Percentiles rank a stretch among this genome's conserved stretches.
Evolutionary conservation across 495 filamentous ascomycete species (phyloP).

Genomic region (Beverwykella pulmonaria): DNA sequence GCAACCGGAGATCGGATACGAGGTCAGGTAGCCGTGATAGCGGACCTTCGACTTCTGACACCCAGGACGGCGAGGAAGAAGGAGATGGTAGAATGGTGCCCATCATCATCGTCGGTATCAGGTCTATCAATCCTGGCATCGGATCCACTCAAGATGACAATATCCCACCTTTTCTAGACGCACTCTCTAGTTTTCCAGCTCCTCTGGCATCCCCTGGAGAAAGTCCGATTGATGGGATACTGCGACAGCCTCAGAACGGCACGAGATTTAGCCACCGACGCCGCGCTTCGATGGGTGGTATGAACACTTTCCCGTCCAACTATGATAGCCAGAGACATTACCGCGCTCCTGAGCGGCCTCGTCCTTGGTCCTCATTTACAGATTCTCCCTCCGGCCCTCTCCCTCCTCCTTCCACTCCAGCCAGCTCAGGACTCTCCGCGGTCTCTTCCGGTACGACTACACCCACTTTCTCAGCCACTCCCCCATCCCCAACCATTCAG

Average conservation of each 20-base stretch:
- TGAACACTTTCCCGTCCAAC: slow-evolving; percentile 47
- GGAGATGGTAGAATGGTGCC: slow-evolving; percentile 65
- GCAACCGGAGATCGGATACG: slow-evolving; percentile 24
- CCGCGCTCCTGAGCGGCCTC: slow-evolving; percentile 45
- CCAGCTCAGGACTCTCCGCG: slow-evolving; percentile 61
- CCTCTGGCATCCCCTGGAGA: slow-evolving; percentile 41
- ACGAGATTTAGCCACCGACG: slow-evolving; percentile 58
- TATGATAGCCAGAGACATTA: slow-evolving; percentile 57
- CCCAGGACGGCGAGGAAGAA: slow-evolving; percentile 54
- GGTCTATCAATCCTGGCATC: slow-evolving; percentile 63
- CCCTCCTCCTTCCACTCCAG: slow-evolving; percentile 71
- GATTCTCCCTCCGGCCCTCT: slow-evolving; percentile 65
- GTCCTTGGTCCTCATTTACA: slow-evolving; percentile 47
- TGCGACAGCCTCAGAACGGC: slow-evolving; percentile 46
- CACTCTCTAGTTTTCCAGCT: slow-evolving; percentile 55
- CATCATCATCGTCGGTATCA: slow-evolving; percentile 72
- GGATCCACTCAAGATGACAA: slow-evolving; percentile 52
- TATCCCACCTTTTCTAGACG: slow-evolving; percentile 62
- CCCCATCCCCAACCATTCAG: slow-evolving; percentile 34
- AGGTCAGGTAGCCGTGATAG: slow-evolving; percentile 23
- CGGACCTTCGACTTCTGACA: slow-evolving; percentile 34
- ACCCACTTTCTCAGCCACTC: slow-evolving; percentile 53
- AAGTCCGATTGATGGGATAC: slow-evolving; percentile 43
- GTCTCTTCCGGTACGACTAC: slow-evolving; percentile 61
- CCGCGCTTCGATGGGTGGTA: slow-evolving; percentile 54